Evolutionary conservation across 2,329 filamentous ascomycete genomes (phyloP).

Genomic region (Cylindrodendrum hubeiense): DNA sequence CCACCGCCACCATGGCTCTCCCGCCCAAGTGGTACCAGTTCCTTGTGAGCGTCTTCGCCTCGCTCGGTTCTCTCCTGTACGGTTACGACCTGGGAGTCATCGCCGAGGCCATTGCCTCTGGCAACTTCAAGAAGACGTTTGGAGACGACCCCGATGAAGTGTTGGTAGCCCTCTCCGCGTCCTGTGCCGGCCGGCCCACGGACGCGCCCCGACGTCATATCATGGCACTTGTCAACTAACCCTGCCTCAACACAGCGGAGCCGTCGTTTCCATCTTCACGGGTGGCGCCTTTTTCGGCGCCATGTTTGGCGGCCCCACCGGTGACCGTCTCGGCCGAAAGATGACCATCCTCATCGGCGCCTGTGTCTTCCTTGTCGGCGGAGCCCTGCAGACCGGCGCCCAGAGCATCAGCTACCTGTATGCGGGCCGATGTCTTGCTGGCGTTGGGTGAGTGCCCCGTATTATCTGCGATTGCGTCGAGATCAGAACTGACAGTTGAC

Average conservation of each 20-base stretch:
- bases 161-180: conserved; percentile 40
- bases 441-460: conserved; percentile 59
- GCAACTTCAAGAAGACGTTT: conserved; percentile 57
- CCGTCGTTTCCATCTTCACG: conserved; percentile 78
- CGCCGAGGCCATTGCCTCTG: conserved; percentile 64
- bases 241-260: conserved; percentile 14
- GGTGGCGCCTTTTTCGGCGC: conserved; percentile 81
- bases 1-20: conserved; percentile 51
- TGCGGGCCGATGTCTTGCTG: conserved; percentile 77
- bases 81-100: conserved; percentile 50
- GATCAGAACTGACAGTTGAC: conserved; percentile 1
- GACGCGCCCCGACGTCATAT: too few relatives aligned
- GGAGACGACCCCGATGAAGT: conserved; percentile 51
- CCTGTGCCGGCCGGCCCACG: not conserved
- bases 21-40: conserved; percentile 63
- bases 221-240: not conserved
- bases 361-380: conserved; percentile 78
- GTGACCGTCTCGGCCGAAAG: conserved; percentile 76
- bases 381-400: conserved; percentile 79
- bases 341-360: conserved; percentile 80
- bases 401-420: conserved; percentile 71
- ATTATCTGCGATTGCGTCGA: not conserved
- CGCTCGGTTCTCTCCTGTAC: conserved; percentile 41
- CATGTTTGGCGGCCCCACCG: conserved; percentile 70
- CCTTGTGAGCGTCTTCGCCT: conserved; percentile 53